phyloP scores from a whole-genome alignment of 2,329 filamentous ascomycete species.

The Paecilomyces variotii region DNA sequence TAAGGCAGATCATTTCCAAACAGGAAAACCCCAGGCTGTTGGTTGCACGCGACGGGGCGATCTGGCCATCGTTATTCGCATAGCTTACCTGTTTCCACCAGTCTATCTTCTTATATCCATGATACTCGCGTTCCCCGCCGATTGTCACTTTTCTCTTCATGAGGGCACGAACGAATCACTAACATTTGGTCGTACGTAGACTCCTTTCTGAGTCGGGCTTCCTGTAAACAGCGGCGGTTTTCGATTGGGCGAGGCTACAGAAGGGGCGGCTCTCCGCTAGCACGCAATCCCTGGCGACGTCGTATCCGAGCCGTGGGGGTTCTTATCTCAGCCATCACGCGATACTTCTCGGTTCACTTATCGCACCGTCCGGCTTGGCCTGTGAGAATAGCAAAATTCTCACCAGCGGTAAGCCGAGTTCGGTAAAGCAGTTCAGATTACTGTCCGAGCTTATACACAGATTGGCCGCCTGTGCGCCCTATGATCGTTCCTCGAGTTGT shows the following conservation, averaged over 20 bases:
- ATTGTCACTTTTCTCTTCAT: background rate
- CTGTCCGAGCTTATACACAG: background rate
- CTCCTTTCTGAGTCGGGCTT: constrained; percentile 42
- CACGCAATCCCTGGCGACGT: background rate
- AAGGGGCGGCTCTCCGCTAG: background rate
- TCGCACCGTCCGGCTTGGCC: background rate
- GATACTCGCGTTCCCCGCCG: background rate
- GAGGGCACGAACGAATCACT: background rate
- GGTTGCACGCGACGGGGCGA: background rate
- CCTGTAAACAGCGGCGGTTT: constrained; percentile 24
- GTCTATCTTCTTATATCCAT: constrained; percentile 9
- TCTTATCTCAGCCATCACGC: background rate
- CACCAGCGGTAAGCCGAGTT: background rate
- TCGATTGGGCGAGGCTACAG: background rate
- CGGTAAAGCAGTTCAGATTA: background rate
- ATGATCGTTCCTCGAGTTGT: background rate
- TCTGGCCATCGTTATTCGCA: constrained; percentile 2
- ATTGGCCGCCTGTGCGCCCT: background rate
- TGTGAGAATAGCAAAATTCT: background rate
- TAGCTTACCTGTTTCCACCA: constrained; percentile 10
- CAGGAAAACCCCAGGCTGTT: background rate
- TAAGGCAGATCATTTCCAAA: background rate
- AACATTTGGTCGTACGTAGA: constrained; percentile 28
- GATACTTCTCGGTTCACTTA: background rate
- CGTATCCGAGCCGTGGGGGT: background rate